Base-by-base conservation (phyloP, 225 moss, liverwort and hornwort genomes). In the Neckera pumila region DNA sequence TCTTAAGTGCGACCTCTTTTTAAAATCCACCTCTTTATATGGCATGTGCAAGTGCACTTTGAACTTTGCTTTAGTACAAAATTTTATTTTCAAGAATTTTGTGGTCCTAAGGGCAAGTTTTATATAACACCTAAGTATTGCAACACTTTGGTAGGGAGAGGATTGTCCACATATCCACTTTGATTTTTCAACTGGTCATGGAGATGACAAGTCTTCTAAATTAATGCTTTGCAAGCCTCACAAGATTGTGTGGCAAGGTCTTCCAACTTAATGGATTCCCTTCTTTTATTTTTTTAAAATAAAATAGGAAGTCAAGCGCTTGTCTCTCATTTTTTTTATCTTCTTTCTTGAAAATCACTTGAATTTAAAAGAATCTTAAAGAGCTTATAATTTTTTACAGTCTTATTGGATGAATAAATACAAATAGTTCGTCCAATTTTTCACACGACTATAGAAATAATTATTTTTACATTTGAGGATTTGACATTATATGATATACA, bases 61-160 rank as follows among this genome's bases (percentile, higher is more conserved):
- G 67, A 69, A 69, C 2, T 38, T 67, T 67, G 22, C 1, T 22
- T 38, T 38, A 38, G 7, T 38, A 23, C 7, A 23, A 69, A 4
- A 38, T n/a, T 21, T 22, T 12, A 21, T 21, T n/a, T 66, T 67
- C 6, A 21, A 36, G 7, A n/a, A 12, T 67, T 66, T 67, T n/a
- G 7, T n/a, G 12, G 67, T 22, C 3, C 21, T 22, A n/a, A n/a
- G 1, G 21, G n/a, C n/a, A 12, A 12, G 22, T n/a, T n/a, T n/a
- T 0, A 21, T 21, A 1, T n/a, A 67, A n/a, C 1, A 0, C 1
- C 12, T 1, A n/a, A n/a, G n/a, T n/a, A 1, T 2, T 0, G 1
- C 2, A 21, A 2, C 11, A 21, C 22, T 21, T n/a, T n/a, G 20
- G 4, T 4, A 22, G 12, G 21, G 7, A 67, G n/a, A n/a, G 2